These are phyloP conservation scores for Glaciozyma antarctica DNA, from an alignment of 768 basidiomycete species.

Conservation along the genomic window DNA sequence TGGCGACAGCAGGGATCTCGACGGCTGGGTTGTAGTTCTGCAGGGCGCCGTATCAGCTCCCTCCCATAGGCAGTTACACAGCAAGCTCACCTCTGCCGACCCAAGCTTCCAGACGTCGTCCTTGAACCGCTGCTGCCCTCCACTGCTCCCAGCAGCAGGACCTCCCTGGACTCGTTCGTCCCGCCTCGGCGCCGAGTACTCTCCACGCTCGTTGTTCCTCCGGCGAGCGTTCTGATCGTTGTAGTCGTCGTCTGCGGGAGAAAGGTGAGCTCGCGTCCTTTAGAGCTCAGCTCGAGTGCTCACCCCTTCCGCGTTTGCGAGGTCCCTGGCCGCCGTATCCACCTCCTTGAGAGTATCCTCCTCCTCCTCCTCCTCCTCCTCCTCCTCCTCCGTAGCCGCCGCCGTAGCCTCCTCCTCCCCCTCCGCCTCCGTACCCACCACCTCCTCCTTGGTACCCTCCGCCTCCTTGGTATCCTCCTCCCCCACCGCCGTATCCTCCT, in stretches of 20 bases:
- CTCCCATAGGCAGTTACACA: neutral
- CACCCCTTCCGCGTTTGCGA: slow-evolving; percentile 7
- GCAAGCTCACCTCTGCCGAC: slow-evolving; percentile 33
- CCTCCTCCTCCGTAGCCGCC: slow-evolving; percentile 19
- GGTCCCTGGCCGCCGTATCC: slow-evolving; percentile 10
- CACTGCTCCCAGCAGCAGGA: slow-evolving; percentile 6
- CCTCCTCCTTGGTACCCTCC: slow-evolving; percentile 24
- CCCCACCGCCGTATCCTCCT: slow-evolving; percentile 10
- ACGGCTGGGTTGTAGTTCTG: slow-evolving; percentile 40
- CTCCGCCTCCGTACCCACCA: slow-evolving; percentile 23
- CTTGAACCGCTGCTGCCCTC: slow-evolving; percentile 32
- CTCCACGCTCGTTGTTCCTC: slow-evolving; percentile 10
- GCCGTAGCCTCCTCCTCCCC: slow-evolving; percentile 24
- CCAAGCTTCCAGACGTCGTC: slow-evolving; percentile 39
- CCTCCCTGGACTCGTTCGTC: slow-evolving; percentile 12
- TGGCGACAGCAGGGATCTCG: slow-evolving; percentile 38
- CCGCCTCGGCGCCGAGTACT: slow-evolving; percentile 27
- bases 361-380: slow-evolving; percentile 10
- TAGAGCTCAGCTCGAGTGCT: neutral
- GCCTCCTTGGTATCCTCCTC: slow-evolving; percentile 12
- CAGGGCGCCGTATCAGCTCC: neutral
- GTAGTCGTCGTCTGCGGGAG: slow-evolving; percentile 31
- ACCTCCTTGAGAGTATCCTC: neutral
- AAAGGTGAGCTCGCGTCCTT: slow-evolving; percentile 14
- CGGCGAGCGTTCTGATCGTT: slow-evolving; percentile 1